Base-by-base conservation (phyloP, 805 yeast species). In the Yamadazyma sp. region DNA sequence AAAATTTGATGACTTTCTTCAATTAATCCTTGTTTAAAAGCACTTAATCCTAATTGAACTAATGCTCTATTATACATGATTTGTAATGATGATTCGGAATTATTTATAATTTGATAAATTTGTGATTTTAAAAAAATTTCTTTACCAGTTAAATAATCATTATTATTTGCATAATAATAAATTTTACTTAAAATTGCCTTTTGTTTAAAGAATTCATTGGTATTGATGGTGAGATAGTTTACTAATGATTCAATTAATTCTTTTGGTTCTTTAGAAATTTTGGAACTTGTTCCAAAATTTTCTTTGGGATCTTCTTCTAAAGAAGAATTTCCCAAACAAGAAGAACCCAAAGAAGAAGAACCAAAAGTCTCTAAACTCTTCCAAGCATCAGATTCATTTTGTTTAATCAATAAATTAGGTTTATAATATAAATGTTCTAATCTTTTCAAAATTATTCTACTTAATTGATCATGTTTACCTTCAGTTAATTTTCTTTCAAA, bases 1-100 rank as follows among this genome's bases (percentile, higher is more conserved):
- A 93, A 73, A 33, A 82, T 74, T 68, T 86, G 93, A 62, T 86
- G 94, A 39, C 93, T 73, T 58, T 93, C 98, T 50, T 73, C 76
- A 52, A 89, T 78, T 48, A 84, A 73, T 15, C 98, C 97, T 34
- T 76, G 65, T 60, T 96, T 80, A 81, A 93, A 93, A 11, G 98
- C 98, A 60, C 94, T 80, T 48, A 93, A 75, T 40, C 98, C 99
- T 45, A 94, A 76, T 66, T 93, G 98, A 44, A 87, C 97, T 44
- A 93, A 75, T 12, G 96, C 88, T 62, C 99, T 78, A 75, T 93
- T 93, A 75, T 87, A 93, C 50, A 87, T 73, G 37, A 93, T 88
- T 73, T 93, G 98, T 48, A 91, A 66, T 23, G 81, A 68, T 22
- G 94, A 78, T 52, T 91, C 98, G 22, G 95, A 82, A 32, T 80